Base-by-base conservation (phyloP, 805 yeast species). In the Hanseniaspora guilliermondii region DNA sequence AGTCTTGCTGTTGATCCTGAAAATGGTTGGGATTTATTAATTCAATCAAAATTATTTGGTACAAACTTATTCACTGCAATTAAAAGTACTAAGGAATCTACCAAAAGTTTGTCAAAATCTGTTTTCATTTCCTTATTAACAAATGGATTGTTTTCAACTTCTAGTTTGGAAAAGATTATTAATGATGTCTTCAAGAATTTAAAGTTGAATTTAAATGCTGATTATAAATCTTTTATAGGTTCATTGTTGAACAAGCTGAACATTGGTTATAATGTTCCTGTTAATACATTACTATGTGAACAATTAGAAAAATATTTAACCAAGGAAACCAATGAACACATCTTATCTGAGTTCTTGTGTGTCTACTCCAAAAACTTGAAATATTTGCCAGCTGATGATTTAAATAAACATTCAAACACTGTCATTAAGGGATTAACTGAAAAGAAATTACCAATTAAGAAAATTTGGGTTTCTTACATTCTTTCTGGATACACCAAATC, bases 241-340 rank as follows among this genome's bases (percentile, higher is more conserved):
- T 65, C 68, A 16, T 65, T 77, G 2, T 63, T 87, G 12, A 53
- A 64, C 0, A 55, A 60, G n/a, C 53, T 71, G 16, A 69, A 72
- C 6, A 49, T 59, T 2, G 56, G 63, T 3, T 58, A 17, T 16
- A 58, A 59, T 12, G 58, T 65, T 3, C 62, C 68, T 4, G 71
- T 78, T 2, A 58, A 62, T 0, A 70, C 68, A 35, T 35, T 50
- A 14, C 66, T 83, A 4, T 64, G 76, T 2, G 61, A 68, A 0
- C 72, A 68, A 0, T 62, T 87, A 36, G 58, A 74, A 1, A 73
- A 83, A 2, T 68, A 80, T n/a, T 70, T 83, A 3, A 53, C 76
- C 0, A 88, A 85, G 60, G 97, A 91, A 61, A 77, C 80, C 46
- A 86, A 87, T 60, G 97, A 91, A 62, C 17, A 58, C 1, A 78